Percentiles rank a stretch among this genome's conserved stretches.
These are phyloP conservation scores for Eruca vesicaria DNA, from an alignment of 441 rosid species.

Conservation along the genomic window DNA sequence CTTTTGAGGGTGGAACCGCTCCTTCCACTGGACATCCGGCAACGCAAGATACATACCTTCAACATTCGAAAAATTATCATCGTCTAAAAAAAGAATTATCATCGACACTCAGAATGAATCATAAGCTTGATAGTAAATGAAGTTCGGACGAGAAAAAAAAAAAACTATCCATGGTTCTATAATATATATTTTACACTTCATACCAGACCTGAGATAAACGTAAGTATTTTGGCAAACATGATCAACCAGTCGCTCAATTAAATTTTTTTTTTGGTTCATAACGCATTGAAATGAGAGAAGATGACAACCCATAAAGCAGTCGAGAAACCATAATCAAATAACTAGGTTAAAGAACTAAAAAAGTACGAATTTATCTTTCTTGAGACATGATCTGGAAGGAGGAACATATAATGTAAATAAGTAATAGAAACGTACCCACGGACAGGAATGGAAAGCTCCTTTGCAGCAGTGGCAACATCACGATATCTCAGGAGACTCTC, in stretches of 20 bases:
- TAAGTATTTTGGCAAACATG: too few relatives aligned
- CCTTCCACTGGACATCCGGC: constrained; percentile 96
- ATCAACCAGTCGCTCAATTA: too few relatives aligned
- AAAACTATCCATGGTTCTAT: too few relatives aligned
- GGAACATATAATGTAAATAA: background rate
- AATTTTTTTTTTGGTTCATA: background rate
- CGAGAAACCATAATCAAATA: background rate
- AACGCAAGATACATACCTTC: constrained; percentile 92
- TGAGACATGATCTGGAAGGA: too few relatives aligned
- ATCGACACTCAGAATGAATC: too few relatives aligned
- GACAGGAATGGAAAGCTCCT: constrained; percentile 68
- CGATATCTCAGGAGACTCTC: constrained; percentile 88
- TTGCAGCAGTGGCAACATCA: constrained; percentile 77
- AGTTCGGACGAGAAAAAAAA: too few relatives aligned
- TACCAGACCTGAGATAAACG: too few relatives aligned
- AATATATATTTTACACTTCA: too few relatives aligned
- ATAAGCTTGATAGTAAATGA: too few relatives aligned
- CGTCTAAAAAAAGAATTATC: too few relatives aligned
- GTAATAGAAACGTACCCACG: constrained; percentile 67
- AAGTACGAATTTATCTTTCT: background rate
- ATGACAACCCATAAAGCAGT: background rate
- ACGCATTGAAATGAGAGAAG: background rate
- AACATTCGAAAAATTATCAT: background rate
- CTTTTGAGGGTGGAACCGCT: constrained; percentile 69
- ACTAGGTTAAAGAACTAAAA: background rate